Base-by-base conservation (phyloP, 495 filamentous ascomycete species). In the Penicillium herquei region DNA sequence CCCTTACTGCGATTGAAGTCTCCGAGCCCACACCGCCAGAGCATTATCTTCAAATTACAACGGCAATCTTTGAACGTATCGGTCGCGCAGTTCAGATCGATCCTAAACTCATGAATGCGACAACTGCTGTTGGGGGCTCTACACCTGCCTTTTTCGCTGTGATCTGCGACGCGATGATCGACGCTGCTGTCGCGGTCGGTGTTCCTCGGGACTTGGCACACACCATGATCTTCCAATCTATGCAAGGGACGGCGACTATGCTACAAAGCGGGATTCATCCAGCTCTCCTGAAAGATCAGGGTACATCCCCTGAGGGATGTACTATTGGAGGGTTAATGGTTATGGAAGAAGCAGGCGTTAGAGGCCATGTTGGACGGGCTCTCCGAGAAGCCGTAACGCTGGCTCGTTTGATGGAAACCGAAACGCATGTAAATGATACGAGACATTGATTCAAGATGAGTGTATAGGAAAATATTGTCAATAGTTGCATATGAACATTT, bases 301-400 rank as follows among this genome's bases (percentile, higher is more conserved):
- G 71, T 0, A 71, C 75, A 0, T 70, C 72, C 3, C 71, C 73
- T 0, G 74, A 70, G 39, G 75, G 76, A 7, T 78, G 73, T 48
- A 79, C 76, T 11, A 77, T 78, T 59, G 74, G 69, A 0, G 76
- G 76, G 1, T 55, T 76, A 45, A 73, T 77, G 67, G 69, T 76
- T 13, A 55, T 79, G 55, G 75, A 78, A 57, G 73, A 76, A 54
- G 68, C 56, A 2, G 72, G 65, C 12, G 70, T 78, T 12, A 59
- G 75, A n/a, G 73, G 75, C 0, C 57, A 61, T 53, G 57, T 79
- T 53, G 74, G 69, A 33, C 64, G 72, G 30, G 70, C 67, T 21
- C 40, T 78, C 16, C 55, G 75, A 41, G 74, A 78, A 53, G 72
- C 73, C 16, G 72, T 73, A 39, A 69, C 66, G n/a, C 54, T 75